These are phyloP conservation scores for Gaillardinia entomophila DNA, from an alignment of 805 yeast genomes.

Conservation along the genomic window DNA sequence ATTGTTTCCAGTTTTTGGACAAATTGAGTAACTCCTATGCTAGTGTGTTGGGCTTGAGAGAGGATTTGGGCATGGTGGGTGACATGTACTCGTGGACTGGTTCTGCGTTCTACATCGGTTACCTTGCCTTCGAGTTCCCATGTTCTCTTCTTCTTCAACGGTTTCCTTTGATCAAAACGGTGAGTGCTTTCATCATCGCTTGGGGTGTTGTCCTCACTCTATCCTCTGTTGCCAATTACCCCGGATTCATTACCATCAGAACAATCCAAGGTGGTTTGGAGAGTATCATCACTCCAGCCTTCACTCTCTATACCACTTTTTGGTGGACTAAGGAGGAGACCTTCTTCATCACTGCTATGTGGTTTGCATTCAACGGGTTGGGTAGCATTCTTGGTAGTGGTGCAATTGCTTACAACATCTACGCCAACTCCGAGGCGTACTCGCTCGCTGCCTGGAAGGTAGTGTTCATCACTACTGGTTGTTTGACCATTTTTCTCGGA, in stretches of 20 bases:
- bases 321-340: no score
- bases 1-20: constrained; percentile 56
- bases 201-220: constrained; percentile 24
- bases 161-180: constrained; percentile 51
- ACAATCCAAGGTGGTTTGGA: constrained; percentile 48
- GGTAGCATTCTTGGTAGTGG: constrained; percentile 46
- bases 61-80: constrained; percentile 36
- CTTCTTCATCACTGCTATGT: constrained; percentile 55
- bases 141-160: constrained; percentile 44
- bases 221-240: constrained; percentile 26
- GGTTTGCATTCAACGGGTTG: constrained; percentile 54
- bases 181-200: constrained; percentile 30
- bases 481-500: constrained; percentile 37
- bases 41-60: constrained; percentile 45
- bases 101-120: constrained; percentile 61
- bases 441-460: no score
- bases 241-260: constrained; percentile 44
- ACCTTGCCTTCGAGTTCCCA: constrained; percentile 51
- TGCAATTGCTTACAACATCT: no score
- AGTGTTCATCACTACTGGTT: constrained; percentile 55
- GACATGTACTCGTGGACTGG: constrained; percentile 34
- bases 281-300: constrained; percentile 51
- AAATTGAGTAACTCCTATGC: constrained; percentile 48
- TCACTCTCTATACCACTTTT: no score
- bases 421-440: no score